These are phyloP conservation scores for Avena sativa DNA, from an alignment of 176 grass and related monocot genomes.

Conservation along the genomic window DNA sequence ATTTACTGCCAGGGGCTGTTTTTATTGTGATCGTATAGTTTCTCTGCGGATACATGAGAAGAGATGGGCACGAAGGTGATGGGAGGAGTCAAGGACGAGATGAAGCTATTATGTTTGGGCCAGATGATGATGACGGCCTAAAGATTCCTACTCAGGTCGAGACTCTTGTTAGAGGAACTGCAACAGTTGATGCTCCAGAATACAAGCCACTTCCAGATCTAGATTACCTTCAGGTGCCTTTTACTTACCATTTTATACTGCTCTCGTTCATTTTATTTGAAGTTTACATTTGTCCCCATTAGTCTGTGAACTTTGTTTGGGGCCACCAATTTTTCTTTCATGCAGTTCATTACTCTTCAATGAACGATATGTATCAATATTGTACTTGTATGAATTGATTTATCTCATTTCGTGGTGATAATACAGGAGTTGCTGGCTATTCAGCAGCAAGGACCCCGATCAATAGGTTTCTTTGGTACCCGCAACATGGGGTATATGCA, in stretches of 20 bases:
- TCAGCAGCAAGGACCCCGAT: slow-evolving; percentile 94
- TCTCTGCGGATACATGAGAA: slow-evolving; percentile 64
- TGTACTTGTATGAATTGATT: slow-evolving; percentile 15
- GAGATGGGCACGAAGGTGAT: slow-evolving; percentile 47
- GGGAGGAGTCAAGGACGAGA: slow-evolving; percentile 48
- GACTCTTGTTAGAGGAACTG: slow-evolving; percentile 67
- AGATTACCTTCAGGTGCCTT: slow-evolving; percentile 91
- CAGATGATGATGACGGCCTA: slow-evolving; percentile 61
- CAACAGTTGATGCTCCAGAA: slow-evolving; percentile 63
- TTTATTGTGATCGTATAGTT: slow-evolving; percentile 93
- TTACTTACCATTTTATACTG: neutral
- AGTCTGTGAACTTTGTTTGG: slow-evolving; percentile 28
- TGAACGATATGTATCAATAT: neutral
- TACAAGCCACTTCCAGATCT: slow-evolving; percentile 87
- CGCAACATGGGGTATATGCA: slow-evolving; percentile 99
- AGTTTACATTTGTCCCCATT: slow-evolving; percentile 1
- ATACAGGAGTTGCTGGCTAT: slow-evolving; percentile 94
- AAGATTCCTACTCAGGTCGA: slow-evolving; percentile 77
- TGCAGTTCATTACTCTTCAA: neutral
- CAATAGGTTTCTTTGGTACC: slow-evolving; percentile 98
- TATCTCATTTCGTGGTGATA: slow-evolving; percentile 23
- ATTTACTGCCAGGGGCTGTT: slow-evolving; percentile 97
- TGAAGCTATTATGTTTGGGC: slow-evolving; percentile 49
- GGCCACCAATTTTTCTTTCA: slow-evolving; percentile 21
- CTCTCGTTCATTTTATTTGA: slow-evolving; percentile 4